These are phyloP conservation scores for Chloranthus sessilifolius DNA, from an alignment of 164 flowering plant species.

Conservation along the genomic window DNA sequence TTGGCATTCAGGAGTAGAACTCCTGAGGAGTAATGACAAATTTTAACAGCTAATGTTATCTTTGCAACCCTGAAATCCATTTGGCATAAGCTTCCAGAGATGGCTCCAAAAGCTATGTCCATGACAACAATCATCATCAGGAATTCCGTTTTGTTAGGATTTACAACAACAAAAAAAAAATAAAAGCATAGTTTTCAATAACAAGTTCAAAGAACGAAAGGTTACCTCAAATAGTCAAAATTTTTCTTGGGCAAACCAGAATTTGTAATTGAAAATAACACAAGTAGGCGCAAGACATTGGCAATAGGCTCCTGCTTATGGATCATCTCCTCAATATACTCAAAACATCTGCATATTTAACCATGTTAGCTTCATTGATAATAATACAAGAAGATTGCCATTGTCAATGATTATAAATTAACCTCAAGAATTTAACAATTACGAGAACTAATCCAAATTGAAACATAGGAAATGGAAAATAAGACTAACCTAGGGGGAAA, in stretches of 20 bases:
- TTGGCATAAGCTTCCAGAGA: too few species aligned
- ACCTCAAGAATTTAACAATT: not conserved
- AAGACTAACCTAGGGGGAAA: too few species aligned
- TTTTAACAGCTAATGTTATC: too few species aligned
- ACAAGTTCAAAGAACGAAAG: not conserved
- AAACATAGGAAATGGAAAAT: too few species aligned
- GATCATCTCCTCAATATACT: slow-evolving; percentile 96
- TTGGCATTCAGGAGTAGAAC: too few species aligned
- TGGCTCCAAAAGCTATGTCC: too few species aligned
- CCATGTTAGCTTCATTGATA: not conserved
- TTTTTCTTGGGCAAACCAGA: slow-evolving; percentile 81
- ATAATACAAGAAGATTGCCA: not conserved
- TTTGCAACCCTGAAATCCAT: too few species aligned
- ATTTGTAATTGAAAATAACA: slow-evolving; percentile 81
- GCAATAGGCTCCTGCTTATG: slow-evolving; percentile 93
- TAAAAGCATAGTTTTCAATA: not conserved
- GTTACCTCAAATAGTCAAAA: slow-evolving; percentile 84
- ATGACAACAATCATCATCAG: too few species aligned
- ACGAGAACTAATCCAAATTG: too few species aligned
- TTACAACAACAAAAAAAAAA: not conserved
- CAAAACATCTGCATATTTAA: slow-evolving; percentile 73
- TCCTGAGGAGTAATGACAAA: too few species aligned
- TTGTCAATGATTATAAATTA: not conserved
- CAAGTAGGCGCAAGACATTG: slow-evolving; percentile 71
- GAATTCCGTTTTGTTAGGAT: too few species aligned